Base-by-base conservation (phyloP, 768 basidiomycete species). In the Pleurotus eryngii region DNA sequence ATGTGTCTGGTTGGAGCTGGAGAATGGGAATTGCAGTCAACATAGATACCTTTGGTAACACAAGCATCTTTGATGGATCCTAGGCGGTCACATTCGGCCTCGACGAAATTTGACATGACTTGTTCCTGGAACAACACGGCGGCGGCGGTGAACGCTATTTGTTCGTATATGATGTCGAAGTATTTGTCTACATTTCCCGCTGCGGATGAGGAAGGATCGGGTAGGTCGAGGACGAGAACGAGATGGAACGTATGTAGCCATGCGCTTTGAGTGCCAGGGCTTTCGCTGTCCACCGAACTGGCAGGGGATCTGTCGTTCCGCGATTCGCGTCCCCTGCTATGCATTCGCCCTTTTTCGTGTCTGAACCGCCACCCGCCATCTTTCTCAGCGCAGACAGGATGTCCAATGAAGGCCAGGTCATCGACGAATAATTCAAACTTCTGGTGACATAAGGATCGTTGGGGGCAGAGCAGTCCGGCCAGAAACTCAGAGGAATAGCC, bases 111-210 rank as follows among this genome's bases (percentile, higher is more conserved):
- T 30, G 85, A 85, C 51, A 88, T 70, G 3, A 92, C 87, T 71
- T 99, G 96, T 66, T 97, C 89, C 67, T 93, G 90, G 63, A 89
- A 95, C 45, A 98, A 77, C 7, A 95, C 93, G 5, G 96, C 97
- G 2, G 95, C 93, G 60, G 93, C 77, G 2, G 90, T 88, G 73
- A 95, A 95, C 0, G 87, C 89, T 56, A 96, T 81, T 66, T 95
- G 93, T 60, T 92, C 83, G 65, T 97, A 97, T 39, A 97, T 82
- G 46, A 87, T 83, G 66, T 96, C 92, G 63, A 92, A 85, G 66
- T 94, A 90, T 67, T 84, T 87, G 49, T 82, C 74, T 27, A 92
- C 74, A 64, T 89, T 90, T 11, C 88, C 88, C 4, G 86, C 87
- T 18, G 86, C 83, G 6, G 88, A 89, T 11, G 89, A 92, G 7